Evolutionary conservation across 2,329 filamentous ascomycete genomes (phyloP), one percentile per base, ranked within the genome.

Genomic region (Aphanoascus verrucosus): DNA sequence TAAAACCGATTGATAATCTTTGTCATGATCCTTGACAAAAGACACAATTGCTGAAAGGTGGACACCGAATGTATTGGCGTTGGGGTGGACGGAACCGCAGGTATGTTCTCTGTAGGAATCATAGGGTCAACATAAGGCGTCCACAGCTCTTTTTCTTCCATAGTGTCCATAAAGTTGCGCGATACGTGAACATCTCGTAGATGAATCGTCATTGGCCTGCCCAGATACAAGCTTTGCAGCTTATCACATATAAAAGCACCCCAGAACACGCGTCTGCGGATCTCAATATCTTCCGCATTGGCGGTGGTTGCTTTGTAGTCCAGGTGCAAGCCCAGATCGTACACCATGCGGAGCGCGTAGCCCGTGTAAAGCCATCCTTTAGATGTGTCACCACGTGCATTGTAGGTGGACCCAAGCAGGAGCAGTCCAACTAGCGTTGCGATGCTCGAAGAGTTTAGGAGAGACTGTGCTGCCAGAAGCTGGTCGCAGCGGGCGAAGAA

Each of bases 211-310:
- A 71, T 71, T 0, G 76, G 78, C 0, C 77, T 72, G 0, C 77
- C 78, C 58, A 77, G 76, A 47, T 79, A 81, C 0, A 81, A 60
- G 12, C 71, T 74, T 55, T 81, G 77, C 6, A 79, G 71, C 57
- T 79, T 80, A 56, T 79, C 78, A 3, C 61, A 61, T 0, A 67
- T 63, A 56, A 63, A 69, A 1, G 64, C 64, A 2, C 65, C 64
- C 66, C 65, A 68, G 43, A 69, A 67, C 0, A 70, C 62, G 6
- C 67, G 61, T 37, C 59, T 49, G 6, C 62, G 59, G 23, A 65
- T 64, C 49, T 66, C 63, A 6, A 62, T 45, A 38, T 66, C 61
- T 54, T 67, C 65, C 1, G 61, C 58, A 8, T 60, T 57, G 7
- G 53, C 55, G 19, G 55, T 58, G 4, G 59, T 63, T n/a, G 62